Conservation (phyloP, 148 eudicot species). For the Heliosperma pusillum region DNA sequence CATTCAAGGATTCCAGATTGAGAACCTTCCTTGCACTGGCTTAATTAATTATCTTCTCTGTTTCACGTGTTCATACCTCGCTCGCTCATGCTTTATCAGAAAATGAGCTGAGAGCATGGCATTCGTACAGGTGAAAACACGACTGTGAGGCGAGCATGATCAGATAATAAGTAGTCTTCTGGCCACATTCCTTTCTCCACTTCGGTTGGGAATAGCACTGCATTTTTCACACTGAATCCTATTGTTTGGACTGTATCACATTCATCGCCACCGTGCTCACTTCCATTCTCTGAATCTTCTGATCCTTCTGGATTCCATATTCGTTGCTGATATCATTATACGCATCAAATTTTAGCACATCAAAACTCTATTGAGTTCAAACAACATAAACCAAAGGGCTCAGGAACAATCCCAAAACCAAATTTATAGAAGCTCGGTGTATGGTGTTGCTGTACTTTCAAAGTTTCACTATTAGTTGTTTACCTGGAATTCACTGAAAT, state of each 20-base stretch:
- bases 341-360: neutral
- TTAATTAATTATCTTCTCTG: neutral
- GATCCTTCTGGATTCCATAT: constrained; percentile 64
- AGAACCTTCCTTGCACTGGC: neutral
- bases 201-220: constrained; percentile 91
- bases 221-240: constrained; percentile 89
- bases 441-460: neutral
- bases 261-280: constrained; percentile 30
- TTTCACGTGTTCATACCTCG: neutral
- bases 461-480: neutral
- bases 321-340: constrained; percentile 50
- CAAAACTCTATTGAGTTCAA: no score
- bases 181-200: constrained; percentile 99
- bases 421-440: neutral
- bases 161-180: constrained; percentile 91
- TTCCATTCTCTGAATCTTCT: constrained; percentile 32
- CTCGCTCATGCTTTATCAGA: constrained; percentile 24
- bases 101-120: constrained; percentile 63
- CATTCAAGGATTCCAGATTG: neutral
- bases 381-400: neutral
- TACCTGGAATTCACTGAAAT: constrained; percentile 83
- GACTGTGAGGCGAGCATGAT: constrained; percentile 96
- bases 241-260: constrained; percentile 52
- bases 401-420: neutral
- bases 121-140: constrained; percentile 88